Conservation (phyloP, 352 stramenopile species). For the Globisporangium emineosum region DNA sequence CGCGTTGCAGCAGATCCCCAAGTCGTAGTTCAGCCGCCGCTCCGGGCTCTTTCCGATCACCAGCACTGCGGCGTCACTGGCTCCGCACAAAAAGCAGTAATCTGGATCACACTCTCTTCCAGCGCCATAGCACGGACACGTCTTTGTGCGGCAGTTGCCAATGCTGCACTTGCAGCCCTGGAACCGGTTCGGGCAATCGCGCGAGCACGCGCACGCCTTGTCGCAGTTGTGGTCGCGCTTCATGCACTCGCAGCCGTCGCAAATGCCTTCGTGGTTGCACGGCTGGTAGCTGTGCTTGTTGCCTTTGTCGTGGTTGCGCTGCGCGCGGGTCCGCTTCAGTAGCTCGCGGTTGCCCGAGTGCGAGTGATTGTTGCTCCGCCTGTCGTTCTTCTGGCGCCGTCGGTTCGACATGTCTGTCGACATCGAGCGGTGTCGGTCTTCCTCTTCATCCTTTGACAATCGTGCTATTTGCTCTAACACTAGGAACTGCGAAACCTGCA, state of each 20-base stretch:
- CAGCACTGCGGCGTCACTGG: constrained; percentile 58
- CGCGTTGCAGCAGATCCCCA: constrained; percentile 60
- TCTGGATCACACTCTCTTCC: constrained; percentile 71
- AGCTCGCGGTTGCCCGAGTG: constrained; percentile 17
- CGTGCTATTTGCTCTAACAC: constrained; percentile 7
- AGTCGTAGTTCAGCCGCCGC: constrained; percentile 21
- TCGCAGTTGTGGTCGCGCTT: constrained; percentile 53
- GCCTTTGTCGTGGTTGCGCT: constrained; percentile 40
- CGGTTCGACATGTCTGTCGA: constrained; percentile 16
- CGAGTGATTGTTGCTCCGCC: constrained; percentile 7
- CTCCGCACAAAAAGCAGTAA: constrained; percentile 67
- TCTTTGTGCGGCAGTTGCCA: constrained; percentile 50
- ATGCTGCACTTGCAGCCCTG: constrained; percentile 60
- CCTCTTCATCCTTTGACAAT: not conserved
- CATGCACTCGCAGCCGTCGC: constrained; percentile 54
- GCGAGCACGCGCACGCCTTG: constrained; percentile 55
- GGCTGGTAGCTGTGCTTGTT: constrained; percentile 57
- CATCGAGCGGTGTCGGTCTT: not conserved
- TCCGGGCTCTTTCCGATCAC: constrained; percentile 30
- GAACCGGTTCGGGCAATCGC: constrained; percentile 62
- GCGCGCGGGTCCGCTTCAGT: constrained; percentile 31
- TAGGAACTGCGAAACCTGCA: constrained; percentile 30
- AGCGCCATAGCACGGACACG: constrained; percentile 51
- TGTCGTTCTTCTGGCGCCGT: constrained; percentile 20
- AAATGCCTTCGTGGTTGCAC: constrained; percentile 57